A percentile compares a stretch with the other conserved stretches of the same genome.
phyloP scores from a whole-genome alignment of 331 rosid species.

The Stylosanthes scabra region DNA sequence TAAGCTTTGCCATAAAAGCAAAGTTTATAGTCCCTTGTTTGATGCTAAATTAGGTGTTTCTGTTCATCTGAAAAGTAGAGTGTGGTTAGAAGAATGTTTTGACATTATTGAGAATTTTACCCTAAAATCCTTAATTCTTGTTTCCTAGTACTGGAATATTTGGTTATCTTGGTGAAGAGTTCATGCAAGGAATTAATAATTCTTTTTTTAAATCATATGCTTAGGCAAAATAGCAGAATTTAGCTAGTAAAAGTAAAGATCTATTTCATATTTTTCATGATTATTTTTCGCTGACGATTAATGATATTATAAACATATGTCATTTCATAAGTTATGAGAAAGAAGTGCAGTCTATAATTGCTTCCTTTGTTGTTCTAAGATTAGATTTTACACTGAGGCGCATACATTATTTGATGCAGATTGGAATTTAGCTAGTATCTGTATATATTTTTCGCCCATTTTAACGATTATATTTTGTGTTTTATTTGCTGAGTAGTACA shows the following conservation, averaged over 20 bases:
- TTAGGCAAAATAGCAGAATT: neutral
- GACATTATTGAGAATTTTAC: too few species aligned
- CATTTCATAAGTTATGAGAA: slow-evolving; percentile 4
- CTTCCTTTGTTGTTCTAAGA: neutral
- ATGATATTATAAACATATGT: neutral
- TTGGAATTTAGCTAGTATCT: slow-evolving; percentile 30
- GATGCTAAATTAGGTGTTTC: slow-evolving; percentile 17
- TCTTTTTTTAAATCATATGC: slow-evolving; percentile 3
- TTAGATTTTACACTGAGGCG: slow-evolving; percentile 19
- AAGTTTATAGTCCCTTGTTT: neutral
- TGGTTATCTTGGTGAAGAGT: neutral
- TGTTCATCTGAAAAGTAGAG: neutral
- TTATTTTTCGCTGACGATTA: slow-evolving; percentile 20
- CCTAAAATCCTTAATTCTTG: too few species aligned
- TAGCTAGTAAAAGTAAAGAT: neutral
- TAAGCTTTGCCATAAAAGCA: slow-evolving; percentile 4
- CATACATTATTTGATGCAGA: slow-evolving; percentile 7
- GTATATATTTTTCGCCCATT: slow-evolving; percentile 13
- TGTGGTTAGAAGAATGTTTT: too few species aligned
- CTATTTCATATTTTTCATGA: slow-evolving; percentile 11
- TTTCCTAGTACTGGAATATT: neutral
- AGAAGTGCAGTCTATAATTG: neutral
- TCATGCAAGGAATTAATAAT: neutral
- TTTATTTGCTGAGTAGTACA: slow-evolving; percentile 26
- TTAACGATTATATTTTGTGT: slow-evolving; percentile 27